phyloP scores from a whole-genome alignment of 257 asterid species.

The Salvia hispanica region DNA sequence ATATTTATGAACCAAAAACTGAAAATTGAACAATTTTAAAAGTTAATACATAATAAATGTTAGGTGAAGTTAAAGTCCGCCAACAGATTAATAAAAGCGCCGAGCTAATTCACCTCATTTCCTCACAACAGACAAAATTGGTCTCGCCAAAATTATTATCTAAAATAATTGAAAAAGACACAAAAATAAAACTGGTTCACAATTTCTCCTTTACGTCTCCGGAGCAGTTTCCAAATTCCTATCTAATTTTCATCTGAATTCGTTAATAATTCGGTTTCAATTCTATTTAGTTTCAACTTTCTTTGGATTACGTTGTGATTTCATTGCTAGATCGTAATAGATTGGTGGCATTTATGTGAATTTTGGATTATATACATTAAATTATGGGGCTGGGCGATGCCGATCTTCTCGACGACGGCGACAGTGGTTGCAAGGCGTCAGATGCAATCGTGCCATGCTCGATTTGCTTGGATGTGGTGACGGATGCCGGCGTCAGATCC shows the following conservation, averaged over 20 bases:
- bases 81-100: too few relatives aligned
- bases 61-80: too few relatives aligned
- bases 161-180: too few relatives aligned
- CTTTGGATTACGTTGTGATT: not conserved
- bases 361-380: slow-evolving; percentile 16
- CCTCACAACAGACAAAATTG: too few relatives aligned
- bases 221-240: slow-evolving; percentile 26
- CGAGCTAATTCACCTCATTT: too few relatives aligned
- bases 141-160: too few relatives aligned
- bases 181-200: slow-evolving; percentile 21
- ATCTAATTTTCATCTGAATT: slow-evolving; percentile 29
- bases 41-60: too few relatives aligned
- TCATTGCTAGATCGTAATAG: slow-evolving; percentile 24
- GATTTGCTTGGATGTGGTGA: slow-evolving; percentile 74
- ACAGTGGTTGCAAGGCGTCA: slow-evolving; percentile 38
- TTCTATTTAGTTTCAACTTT: slow-evolving; percentile 18
- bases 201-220: slow-evolving; percentile 29
- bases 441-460: slow-evolving; percentile 59
- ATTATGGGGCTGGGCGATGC: slow-evolving; percentile 70
- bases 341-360: slow-evolving; percentile 24
- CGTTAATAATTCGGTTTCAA: slow-evolving; percentile 12
- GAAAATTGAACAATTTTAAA: too few relatives aligned
- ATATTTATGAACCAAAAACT: too few relatives aligned
- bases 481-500: slow-evolving; percentile 76
- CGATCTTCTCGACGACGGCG: slow-evolving; percentile 65